Conservation (phyloP, 495 filamentous ascomycete genomes). For the Acidiella bohemica region DNA sequence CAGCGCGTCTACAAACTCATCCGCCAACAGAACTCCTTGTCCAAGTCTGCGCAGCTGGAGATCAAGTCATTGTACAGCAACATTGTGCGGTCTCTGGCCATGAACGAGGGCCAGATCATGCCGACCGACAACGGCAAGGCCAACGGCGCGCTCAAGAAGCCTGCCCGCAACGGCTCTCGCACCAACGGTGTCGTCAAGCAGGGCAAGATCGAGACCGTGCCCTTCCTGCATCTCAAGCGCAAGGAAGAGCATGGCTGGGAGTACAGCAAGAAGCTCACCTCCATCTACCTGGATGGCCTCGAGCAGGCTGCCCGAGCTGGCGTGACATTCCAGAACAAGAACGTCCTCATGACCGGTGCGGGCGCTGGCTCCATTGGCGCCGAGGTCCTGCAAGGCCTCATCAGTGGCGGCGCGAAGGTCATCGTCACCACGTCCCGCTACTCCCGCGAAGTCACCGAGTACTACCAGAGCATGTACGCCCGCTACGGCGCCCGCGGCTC, state of each 20-base stretch:
- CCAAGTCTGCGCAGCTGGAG: conserved; percentile 84
- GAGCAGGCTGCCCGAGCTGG: conserved; percentile 77
- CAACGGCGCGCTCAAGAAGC: conserved; percentile 48
- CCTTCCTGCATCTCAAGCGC: conserved; percentile 92
- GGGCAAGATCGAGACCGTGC: conserved; percentile 91
- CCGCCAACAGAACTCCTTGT: conserved; percentile 89
- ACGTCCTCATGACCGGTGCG: conserved; percentile 95
- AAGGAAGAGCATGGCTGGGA: conserved; percentile 94
- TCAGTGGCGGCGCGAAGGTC: conserved; percentile 92
- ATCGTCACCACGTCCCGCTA: conserved; percentile 91
- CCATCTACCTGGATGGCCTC: conserved; percentile 77
- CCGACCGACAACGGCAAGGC: conserved; percentile 53
- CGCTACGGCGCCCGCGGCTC: conserved; percentile 86
- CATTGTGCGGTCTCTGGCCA: conserved; percentile 77
- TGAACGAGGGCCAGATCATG: conserved; percentile 97
- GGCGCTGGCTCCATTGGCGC: conserved; percentile 96
- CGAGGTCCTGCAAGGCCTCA: conserved; percentile 91
- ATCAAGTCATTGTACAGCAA: conserved; percentile 91
- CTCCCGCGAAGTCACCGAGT: conserved; percentile 95
- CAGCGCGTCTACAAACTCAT: conserved; percentile 93
- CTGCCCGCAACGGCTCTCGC: conserved; percentile 44
- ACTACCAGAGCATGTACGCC: conserved; percentile 97
- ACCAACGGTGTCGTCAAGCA: conserved; percentile 47
- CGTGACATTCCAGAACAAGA: conserved; percentile 86
- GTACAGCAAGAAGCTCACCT: conserved; percentile 95